These are phyloP conservation scores for Echria macrotheca DNA, from an alignment of 495 filamentous ascomycete genomes.

Conservation along the genomic window DNA sequence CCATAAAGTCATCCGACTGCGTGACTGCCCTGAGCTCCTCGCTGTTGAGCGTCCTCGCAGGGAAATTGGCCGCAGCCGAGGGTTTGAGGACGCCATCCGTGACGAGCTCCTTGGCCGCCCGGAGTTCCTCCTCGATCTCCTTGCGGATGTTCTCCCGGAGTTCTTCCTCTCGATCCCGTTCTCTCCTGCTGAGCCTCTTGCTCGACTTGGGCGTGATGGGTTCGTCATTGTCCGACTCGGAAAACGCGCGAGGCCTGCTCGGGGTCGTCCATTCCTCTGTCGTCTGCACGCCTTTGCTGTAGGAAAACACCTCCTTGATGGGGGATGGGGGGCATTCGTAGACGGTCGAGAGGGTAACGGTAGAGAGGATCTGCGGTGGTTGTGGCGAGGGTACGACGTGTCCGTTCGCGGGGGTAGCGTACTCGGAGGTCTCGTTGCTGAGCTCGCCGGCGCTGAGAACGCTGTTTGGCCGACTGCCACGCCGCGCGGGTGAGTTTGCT, in stretches of 20 bases:
- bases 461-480: slow-evolving; percentile 78
- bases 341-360: slow-evolving; percentile 62
- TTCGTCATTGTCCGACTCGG: slow-evolving; percentile 56
- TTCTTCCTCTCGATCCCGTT: slow-evolving; percentile 79
- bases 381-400: slow-evolving; percentile 27
- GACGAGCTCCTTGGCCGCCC: slow-evolving; percentile 54
- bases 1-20: slow-evolving; percentile 86
- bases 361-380: slow-evolving; percentile 45
- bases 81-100: slow-evolving; percentile 46
- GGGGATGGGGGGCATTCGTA: slow-evolving; percentile 70
- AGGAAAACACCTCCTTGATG: slow-evolving; percentile 76
- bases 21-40: slow-evolving; percentile 90
- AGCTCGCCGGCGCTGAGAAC: slow-evolving; percentile 70
- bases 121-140: slow-evolving; percentile 91
- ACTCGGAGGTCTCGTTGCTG: slow-evolving; percentile 63
- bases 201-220: slow-evolving; percentile 41
- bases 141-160: slow-evolving; percentile 74
- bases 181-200: slow-evolving; percentile 69
- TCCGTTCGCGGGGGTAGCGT: slow-evolving; percentile 34
- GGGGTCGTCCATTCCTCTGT: slow-evolving; percentile 59
- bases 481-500: slow-evolving; percentile 54
- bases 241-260: slow-evolving; percentile 38
- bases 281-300: slow-evolving; percentile 95
- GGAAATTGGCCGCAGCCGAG: slow-evolving; percentile 54
- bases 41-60: slow-evolving; percentile 69